Conservation (phyloP, 306 rosid species). For the Lathyrus oleraceus region DNA sequence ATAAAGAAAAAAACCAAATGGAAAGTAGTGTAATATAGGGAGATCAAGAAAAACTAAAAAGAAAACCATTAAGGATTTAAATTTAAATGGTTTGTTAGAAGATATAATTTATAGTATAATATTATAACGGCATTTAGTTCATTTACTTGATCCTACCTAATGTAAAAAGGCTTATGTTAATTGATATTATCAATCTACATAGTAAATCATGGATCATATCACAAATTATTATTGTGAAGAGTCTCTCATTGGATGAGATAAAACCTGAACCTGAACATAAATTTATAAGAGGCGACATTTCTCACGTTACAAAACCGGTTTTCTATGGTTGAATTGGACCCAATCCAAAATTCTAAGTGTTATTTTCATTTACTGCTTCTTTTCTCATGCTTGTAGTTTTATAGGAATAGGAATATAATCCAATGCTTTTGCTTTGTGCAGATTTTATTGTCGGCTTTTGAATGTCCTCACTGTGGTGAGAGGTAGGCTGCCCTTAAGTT, state of each 20-base stretch:
- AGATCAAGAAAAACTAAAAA: background rate
- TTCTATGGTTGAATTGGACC: too few relatives aligned
- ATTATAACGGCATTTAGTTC: background rate
- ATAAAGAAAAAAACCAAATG: background rate
- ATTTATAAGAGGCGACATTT: too few relatives aligned
- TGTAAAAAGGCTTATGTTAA: conserved; percentile 7
- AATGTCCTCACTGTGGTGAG: conserved; percentile 91
- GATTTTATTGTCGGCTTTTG: conserved; percentile 90
- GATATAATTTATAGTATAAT: background rate
- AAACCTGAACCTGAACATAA: too few relatives aligned
- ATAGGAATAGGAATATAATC: conserved; percentile 11
- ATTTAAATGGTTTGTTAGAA: conserved; percentile 16
- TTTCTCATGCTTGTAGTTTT: conserved; percentile 13
- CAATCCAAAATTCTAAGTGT: too few relatives aligned
- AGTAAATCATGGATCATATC: background rate
- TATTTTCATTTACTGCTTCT: conserved; percentile 18
- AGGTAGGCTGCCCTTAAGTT: conserved; percentile 50
- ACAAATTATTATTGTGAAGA: background rate
- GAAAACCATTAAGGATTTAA: background rate
- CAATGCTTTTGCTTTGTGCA: conserved; percentile 34
- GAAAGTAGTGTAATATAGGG: background rate
- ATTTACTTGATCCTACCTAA: background rate
- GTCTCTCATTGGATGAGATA: too few relatives aligned
- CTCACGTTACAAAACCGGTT: too few relatives aligned
- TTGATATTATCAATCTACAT: background rate